Base-by-base conservation (phyloP, 805 yeast species). In the Yarrowia sp. region DNA sequence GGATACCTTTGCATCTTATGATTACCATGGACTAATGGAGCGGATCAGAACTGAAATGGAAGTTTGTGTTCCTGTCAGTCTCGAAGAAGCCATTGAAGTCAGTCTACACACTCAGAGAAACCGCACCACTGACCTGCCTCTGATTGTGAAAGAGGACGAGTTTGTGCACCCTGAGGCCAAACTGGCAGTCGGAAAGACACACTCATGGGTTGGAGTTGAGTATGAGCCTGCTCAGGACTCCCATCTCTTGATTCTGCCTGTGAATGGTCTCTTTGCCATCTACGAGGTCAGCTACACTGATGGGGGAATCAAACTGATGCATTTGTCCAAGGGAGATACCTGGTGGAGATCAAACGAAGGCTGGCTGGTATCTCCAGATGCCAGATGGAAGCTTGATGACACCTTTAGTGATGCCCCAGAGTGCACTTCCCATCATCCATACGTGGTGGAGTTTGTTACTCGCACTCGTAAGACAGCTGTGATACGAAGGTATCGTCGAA, bases 161-260 rank as follows among this genome's bases (percentile, higher is more conserved):
- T 22, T 26, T 42, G 63, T 56, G 3, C 26, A 41, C 26, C 63
- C 63, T 11, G 48, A 56, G 7, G 63, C 63, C 2, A 42, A 26
- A 5, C 40, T 56, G 40, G 63, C 63, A 10, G 16, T 56, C 26
- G 63, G 63, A 22, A 56, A 56, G 40, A 26, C 63, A 4, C 63
- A 56, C 5, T 56, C 63, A 4, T 56, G 63, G 63, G 26, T 56
- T 8, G 63, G 63, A 15, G 63, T 56, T 5, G 63, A 56, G 16
- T 56, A 41, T 11, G 63, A 56, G 15, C 63, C 63, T 1, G 38
- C 38, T 3, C 63, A 56, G 38, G 48, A 56, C 32, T 26, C 48
- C 2, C 9, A 10, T 15, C 22, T 56, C 38, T 41, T 41, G 26
- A 40, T 12, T 4, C 11, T 56, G 0, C 16, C 63, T 2, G 38